Conservation (phyloP, 2,329 filamentous ascomycete genomes). For the Sporothrix euskadiensis region DNA sequence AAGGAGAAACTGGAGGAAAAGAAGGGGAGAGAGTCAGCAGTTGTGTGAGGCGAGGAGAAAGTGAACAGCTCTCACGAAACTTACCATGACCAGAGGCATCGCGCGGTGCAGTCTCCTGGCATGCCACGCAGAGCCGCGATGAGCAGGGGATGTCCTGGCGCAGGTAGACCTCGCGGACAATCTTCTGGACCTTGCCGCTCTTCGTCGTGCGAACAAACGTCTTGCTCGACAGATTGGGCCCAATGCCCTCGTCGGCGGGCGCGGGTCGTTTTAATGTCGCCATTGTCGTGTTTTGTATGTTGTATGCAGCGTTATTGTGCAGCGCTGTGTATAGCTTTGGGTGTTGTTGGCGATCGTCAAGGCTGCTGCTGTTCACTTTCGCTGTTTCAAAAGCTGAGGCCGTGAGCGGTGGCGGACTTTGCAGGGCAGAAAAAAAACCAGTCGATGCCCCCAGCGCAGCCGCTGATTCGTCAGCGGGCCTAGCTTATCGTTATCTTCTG, state of each 20-base stretch:
- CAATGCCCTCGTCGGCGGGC: slow-evolving; percentile 49
- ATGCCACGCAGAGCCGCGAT: slow-evolving; percentile 79
- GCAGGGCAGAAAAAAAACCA: slow-evolving; percentile 23
- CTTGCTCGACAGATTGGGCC: slow-evolving; percentile 86
- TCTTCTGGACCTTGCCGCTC: slow-evolving; percentile 97
- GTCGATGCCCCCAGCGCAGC: slow-evolving; percentile 26
- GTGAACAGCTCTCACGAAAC: slow-evolving; percentile 31
- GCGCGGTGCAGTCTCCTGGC: slow-evolving; percentile 70
- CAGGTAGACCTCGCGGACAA: slow-evolving; percentile 93
- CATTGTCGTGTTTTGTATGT: slow-evolving; percentile 47
- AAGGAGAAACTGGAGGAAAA: slow-evolving; percentile 63
- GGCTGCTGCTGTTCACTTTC: neutral
- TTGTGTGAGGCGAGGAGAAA: neutral
- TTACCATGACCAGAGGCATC: slow-evolving; percentile 77
- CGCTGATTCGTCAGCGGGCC: slow-evolving; percentile 33
- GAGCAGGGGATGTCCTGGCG: slow-evolving; percentile 97
- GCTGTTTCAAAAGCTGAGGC: neutral
- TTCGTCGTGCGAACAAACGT: slow-evolving; percentile 92
- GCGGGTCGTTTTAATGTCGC: slow-evolving; percentile 64
- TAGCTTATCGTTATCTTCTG: slow-evolving; percentile 31
- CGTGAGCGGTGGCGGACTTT: neutral
- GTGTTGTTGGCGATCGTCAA: neutral
- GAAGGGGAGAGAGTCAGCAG: slow-evolving; percentile 33
- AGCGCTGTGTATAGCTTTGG: neutral
- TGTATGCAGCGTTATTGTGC: slow-evolving; percentile 4